Base-by-base conservation (phyloP, 2,329 filamentous ascomycete genomes). In the Cladosporium sp. region DNA sequence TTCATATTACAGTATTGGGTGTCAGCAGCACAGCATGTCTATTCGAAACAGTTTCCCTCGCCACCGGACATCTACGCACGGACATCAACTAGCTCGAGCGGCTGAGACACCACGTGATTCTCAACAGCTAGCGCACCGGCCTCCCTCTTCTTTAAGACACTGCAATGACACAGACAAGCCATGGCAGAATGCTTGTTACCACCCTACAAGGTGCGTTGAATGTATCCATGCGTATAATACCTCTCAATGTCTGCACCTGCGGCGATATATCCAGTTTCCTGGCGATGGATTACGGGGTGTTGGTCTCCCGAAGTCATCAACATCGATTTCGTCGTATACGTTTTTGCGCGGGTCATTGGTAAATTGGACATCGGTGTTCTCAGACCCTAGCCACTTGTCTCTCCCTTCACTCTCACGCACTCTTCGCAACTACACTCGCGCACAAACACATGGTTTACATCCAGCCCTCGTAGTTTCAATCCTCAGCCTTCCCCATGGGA, bases 381-480 rank as follows among this genome's bases (percentile, higher is more conserved):
- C 37, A 40, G 36, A 41, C 37, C 27, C 45, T 48, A 48, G 45
- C 45, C 45, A 48, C 45, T 18, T 48, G 36, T 41, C 37, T 48
- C 37, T 48, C 15, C 37, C n/a, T 48, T 13, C 17, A 12, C 24
- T n/a, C 38, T 27, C 22, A 27, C n/a, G 8, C 43, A 27, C 22
- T 47, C 34, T 47, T 30, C 15, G 8, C 17, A 37, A 13, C 32
- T 45, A 20, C 29, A 45, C 19, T 9, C 15, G 18, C 36, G 36
- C 17, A 34, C 22, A 39, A 24, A 30, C 20, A 17, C 20, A 30
- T 18, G 9, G 9, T 9, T 9, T 27, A 9, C 9, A n/a, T 22
- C 45, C 45, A 48, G 45, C 45, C 45, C 45, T 41, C 37, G 27
- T 11, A 41, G 45, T 48, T 48, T 48, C 45, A 48, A 41, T 48